phyloP scores from a whole-genome alignment of 2,329 filamentous ascomycete species.

The Curvularia verruculosa region DNA sequence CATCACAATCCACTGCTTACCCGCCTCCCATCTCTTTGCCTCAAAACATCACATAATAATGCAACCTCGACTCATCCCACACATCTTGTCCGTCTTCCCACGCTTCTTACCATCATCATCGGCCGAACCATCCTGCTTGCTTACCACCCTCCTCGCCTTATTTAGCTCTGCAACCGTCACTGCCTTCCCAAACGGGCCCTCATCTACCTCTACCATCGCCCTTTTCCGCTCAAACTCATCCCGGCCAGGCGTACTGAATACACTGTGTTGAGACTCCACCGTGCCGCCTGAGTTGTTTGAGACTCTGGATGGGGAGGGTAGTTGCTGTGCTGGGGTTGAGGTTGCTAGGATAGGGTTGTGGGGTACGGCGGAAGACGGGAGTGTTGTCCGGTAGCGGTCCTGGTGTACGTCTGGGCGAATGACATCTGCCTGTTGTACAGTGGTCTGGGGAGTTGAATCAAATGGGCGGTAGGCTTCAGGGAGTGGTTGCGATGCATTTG shows the following conservation, averaged over 20 bases:
- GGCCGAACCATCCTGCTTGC: background rate
- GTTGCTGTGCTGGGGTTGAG: background rate
- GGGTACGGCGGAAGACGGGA: background rate
- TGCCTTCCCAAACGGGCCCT: constrained; percentile 31
- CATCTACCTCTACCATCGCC: constrained; percentile 27
- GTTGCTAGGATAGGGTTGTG: background rate
- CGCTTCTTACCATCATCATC: constrained; percentile 1
- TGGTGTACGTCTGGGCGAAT: background rate
- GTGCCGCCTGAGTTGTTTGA: constrained; percentile 12
- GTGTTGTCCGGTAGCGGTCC: too few species aligned
- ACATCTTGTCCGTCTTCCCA: background rate
- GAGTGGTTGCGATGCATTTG: background rate
- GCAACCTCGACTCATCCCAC: constrained; percentile 13
- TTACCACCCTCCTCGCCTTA: constrained; percentile 16
- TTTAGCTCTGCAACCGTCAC: constrained; percentile 26
- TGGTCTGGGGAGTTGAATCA: background rate
- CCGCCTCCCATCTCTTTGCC: background rate
- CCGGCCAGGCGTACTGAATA: constrained; percentile 38
- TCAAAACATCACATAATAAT: constrained; percentile 6
- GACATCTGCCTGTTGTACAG: background rate
- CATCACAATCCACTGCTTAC: background rate
- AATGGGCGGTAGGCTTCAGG: background rate
- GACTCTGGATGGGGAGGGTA: constrained; percentile 6
- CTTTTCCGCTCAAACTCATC: constrained; percentile 44
- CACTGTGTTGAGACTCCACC: constrained; percentile 11